Percentiles rank a stretch among this genome's conserved stretches.
Conservation (phyloP, 2,329 filamentous ascomycete genomes). For the Pyrenochaeta sp. region DNA sequence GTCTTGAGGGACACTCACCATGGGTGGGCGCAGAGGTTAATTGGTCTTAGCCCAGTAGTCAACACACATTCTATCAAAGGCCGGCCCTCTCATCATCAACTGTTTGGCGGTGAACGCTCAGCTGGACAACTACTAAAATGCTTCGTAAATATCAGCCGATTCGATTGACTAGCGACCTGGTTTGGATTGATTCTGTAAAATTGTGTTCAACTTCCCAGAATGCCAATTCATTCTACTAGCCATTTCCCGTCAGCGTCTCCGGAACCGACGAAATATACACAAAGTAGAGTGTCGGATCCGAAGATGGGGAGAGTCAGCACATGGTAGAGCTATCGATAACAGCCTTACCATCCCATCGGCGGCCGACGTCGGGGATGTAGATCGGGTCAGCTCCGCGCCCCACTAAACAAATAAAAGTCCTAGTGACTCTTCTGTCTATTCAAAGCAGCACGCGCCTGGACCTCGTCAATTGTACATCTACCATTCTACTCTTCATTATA, state of each 20-base stretch:
- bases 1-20: too few relatives aligned
- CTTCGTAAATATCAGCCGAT: background rate
- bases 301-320: background rate
- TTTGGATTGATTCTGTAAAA: background rate
- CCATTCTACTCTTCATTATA: background rate
- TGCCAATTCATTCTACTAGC: background rate
- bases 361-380: conserved; percentile 20
- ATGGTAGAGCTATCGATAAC: conserved; percentile 8
- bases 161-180: background rate
- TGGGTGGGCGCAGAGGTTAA: too few relatives aligned
- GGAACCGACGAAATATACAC: background rate
- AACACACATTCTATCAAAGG: too few relatives aligned
- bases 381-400: conserved; percentile 29
- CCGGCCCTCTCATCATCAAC: too few relatives aligned
- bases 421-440: conserved; percentile 30
- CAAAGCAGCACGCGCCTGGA: conserved; percentile 19
- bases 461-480: background rate
- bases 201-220: background rate
- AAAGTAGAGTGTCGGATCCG: conserved; percentile 3
- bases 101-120: too few relatives aligned
- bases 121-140: background rate
- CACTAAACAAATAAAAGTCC: conserved; percentile 31
- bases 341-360: conserved; percentile 6
- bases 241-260: background rate
- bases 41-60: too few relatives aligned